Evolutionary conservation across 2,329 filamentous ascomycete species (phyloP).

Genomic region (Aphanoascus verrucosus): DNA sequence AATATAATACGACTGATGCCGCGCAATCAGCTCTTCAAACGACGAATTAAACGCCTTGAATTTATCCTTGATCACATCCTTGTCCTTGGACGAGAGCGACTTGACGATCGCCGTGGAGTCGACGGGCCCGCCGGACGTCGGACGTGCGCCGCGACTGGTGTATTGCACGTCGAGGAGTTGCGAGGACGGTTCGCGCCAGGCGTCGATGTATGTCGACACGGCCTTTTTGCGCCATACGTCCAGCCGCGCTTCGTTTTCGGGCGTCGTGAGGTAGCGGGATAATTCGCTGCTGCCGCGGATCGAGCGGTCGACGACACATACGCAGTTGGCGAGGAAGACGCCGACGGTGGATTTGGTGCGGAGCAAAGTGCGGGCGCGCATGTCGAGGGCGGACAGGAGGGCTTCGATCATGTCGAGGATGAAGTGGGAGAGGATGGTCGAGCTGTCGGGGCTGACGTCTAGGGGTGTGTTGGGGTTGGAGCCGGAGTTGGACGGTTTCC

Average conservation of each 20-base stretch:
- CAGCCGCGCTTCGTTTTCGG: constrained; percentile 54
- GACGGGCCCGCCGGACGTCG: constrained; percentile 53
- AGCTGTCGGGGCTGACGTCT: constrained; percentile 79
- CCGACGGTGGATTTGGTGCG: constrained; percentile 70
- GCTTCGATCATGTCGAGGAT: constrained; percentile 78
- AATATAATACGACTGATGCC: constrained; percentile 77
- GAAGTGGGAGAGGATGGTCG: constrained; percentile 80
- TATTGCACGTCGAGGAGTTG: constrained; percentile 85
- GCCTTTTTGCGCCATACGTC: constrained; percentile 84
- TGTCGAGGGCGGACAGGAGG: constrained; percentile 63
- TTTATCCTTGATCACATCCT: constrained; percentile 92
- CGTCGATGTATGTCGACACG: constrained; percentile 67
- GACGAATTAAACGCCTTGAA: constrained; percentile 81
- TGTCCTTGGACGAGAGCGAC: constrained; percentile 74
- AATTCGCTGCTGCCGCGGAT: constrained; percentile 68
- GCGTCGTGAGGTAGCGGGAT: constrained; percentile 52
- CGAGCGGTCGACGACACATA: constrained; percentile 72
- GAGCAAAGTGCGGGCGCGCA: constrained; percentile 59
- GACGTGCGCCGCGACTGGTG: constrained; percentile 62
- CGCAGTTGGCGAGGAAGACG: constrained; percentile 82
- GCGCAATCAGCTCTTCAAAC: constrained; percentile 78
- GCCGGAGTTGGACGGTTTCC: constrained; percentile 56
- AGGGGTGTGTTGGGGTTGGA: constrained; percentile 60
- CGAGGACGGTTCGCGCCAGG: constrained; percentile 78
- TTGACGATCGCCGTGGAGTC: constrained; percentile 81